Conservation (phyloP, 768 basidiomycete species). For the Mrakia blollopis region DNA sequence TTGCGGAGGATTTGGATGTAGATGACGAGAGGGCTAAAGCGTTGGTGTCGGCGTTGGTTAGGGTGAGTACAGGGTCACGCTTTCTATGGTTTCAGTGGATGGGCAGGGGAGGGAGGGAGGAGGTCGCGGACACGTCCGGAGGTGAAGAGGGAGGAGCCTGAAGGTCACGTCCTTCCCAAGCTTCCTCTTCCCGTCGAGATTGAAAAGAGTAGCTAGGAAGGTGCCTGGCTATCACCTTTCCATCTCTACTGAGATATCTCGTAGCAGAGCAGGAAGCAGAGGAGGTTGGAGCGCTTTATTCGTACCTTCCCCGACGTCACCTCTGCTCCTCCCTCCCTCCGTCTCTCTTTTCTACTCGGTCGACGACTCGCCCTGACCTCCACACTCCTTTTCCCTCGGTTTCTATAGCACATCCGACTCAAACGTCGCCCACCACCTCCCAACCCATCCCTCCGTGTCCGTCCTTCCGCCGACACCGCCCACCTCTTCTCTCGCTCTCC, state of each 20-base stretch:
- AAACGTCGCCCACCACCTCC: not conserved
- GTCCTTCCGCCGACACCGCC: not conserved
- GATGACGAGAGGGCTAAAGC: constrained; percentile 36
- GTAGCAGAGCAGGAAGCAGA: too few relatives aligned
- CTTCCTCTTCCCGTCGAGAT: not conserved
- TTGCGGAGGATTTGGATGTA: constrained; percentile 30
- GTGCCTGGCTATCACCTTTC: too few relatives aligned
- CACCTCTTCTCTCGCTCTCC: not conserved
- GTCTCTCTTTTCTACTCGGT: too few relatives aligned
- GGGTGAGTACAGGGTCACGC: not conserved
- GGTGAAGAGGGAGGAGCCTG: not conserved
- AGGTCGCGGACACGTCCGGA: not conserved
- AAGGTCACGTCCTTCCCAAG: not conserved
- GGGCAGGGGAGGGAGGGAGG: not conserved
- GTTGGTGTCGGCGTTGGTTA: not conserved
- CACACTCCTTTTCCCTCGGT: not conserved
- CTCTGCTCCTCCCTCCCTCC: not conserved
- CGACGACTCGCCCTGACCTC: not conserved
- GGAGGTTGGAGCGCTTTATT: too few relatives aligned
- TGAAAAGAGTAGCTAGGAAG: not conserved
- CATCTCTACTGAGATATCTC: too few relatives aligned
- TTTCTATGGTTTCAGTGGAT: not conserved
- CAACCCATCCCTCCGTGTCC: not conserved
- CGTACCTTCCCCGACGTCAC: too few relatives aligned
- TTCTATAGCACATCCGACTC: constrained; percentile 7